Evolutionary conservation across 148 eudicot species (phyloP).

Genomic region (Fagopyrum esculentum): DNA sequence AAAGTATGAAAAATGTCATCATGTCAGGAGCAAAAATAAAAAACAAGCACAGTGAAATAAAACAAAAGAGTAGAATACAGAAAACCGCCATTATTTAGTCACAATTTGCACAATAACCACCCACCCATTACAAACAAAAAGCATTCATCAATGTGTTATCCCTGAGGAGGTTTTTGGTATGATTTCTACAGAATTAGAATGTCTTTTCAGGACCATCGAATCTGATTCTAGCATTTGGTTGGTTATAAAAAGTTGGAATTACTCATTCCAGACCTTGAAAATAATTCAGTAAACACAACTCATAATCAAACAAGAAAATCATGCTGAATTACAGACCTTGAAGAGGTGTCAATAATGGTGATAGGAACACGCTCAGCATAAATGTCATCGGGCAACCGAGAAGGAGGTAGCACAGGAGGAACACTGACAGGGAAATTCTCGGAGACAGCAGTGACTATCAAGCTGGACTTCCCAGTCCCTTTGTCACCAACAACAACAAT

Average conservation of each 20-base stretch:
- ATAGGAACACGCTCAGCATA: constrained; percentile 78
- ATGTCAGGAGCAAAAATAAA: not conserved
- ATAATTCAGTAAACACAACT: not conserved
- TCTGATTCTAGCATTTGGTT: too few species aligned
- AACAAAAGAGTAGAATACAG: too few species aligned
- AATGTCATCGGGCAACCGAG: constrained; percentile 66
- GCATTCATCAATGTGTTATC: too few species aligned
- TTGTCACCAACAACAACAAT: constrained; percentile 87
- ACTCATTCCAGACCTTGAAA: not conserved
- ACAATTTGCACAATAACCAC: not conserved
- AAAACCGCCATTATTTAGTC: too few species aligned
- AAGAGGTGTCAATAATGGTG: constrained; percentile 60
- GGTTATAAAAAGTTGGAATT: not conserved
- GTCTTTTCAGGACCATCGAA: too few species aligned
- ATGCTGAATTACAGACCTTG: not conserved
- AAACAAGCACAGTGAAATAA: not conserved
- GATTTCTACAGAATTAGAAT: too few species aligned
- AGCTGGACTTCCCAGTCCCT: constrained; percentile 82
- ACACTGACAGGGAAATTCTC: constrained; percentile 58
- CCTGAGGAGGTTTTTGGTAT: too few species aligned
- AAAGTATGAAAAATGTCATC: not conserved
- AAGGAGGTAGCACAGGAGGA: constrained; percentile 67
- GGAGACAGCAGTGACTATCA: constrained; percentile 71
- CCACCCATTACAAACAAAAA: not conserved
- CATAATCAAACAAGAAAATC: too few species aligned